Percentiles rank a stretch among this genome's conserved stretches.
Evolutionary conservation across 306 rosid genomes (phyloP).

Genomic region (Malus sieversii): DNA sequence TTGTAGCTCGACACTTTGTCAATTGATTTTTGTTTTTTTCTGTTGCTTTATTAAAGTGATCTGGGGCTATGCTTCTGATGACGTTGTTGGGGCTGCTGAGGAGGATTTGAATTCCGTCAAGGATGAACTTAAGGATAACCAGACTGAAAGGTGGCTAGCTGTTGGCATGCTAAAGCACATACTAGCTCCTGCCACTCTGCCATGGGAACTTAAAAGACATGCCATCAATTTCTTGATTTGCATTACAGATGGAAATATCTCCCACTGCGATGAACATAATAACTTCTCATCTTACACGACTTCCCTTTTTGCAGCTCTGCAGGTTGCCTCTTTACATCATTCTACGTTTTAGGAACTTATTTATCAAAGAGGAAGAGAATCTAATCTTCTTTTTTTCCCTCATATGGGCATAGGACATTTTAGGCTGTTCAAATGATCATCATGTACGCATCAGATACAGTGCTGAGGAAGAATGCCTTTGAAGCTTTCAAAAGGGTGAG

Average conservation of each 20-base stretch:
- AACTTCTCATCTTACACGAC: slow-evolving; percentile 53
- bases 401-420: not conserved
- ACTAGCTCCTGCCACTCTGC: slow-evolving; percentile 47
- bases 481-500: slow-evolving; percentile 61
- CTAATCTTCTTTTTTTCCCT: slow-evolving; percentile 6
- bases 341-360: not conserved
- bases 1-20: not conserved
- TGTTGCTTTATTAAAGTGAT: slow-evolving; percentile 40
- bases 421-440: slow-evolving; percentile 79
- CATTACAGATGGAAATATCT: slow-evolving; percentile 36
- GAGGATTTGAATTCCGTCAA: slow-evolving; percentile 46
- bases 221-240: slow-evolving; percentile 60
- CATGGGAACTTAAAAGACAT: slow-evolving; percentile 70
- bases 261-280: slow-evolving; percentile 28
- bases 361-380: slow-evolving; percentile 1
- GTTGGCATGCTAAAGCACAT: slow-evolving; percentile 64
- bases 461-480: slow-evolving; percentile 53
- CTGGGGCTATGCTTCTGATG: slow-evolving; percentile 64
- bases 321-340: slow-evolving; percentile 40
- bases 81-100: slow-evolving; percentile 43
- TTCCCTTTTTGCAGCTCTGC: slow-evolving; percentile 55
- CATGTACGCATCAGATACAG: slow-evolving; percentile 55
- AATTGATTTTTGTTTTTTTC: slow-evolving; percentile 9
- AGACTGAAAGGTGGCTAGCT: slow-evolving; percentile 75
- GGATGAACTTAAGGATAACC: slow-evolving; percentile 51